Conservation (phyloP, 2,329 filamentous ascomycete genomes). For the Talaromyces sp. region DNA sequence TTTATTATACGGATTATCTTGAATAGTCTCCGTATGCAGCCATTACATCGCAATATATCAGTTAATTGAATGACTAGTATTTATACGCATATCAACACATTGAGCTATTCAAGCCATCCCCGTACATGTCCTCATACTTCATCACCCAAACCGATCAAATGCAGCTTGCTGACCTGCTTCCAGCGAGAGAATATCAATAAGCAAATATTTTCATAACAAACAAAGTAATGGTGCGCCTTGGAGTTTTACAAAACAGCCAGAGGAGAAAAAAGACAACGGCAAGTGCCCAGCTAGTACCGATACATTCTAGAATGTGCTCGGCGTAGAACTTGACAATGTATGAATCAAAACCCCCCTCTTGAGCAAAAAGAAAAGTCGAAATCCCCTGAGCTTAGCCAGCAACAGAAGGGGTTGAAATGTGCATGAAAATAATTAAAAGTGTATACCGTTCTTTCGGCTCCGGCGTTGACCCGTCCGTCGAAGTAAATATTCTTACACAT, state of each 20-base stretch:
- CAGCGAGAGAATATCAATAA: not conserved
- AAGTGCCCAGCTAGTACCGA: not conserved
- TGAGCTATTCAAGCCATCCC: not conserved
- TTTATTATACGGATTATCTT: too few species aligned
- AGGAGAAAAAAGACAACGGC: not conserved
- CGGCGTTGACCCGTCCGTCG: not conserved
- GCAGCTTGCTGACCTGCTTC: not conserved
- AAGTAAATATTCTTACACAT: constrained; percentile 6
- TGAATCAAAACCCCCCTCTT: not conserved
- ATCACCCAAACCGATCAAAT: not conserved
- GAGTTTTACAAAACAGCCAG: not conserved
- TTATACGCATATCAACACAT: not conserved
- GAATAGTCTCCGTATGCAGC: not conserved
- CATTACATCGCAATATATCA: not conserved
- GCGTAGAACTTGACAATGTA: not conserved
- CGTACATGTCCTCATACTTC: not conserved
- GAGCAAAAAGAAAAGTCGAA: not conserved
- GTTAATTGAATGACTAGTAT: not conserved
- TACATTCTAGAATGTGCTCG: not conserved
- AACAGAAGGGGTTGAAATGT: not conserved
- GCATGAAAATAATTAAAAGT: not conserved
- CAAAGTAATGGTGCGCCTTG: not conserved
- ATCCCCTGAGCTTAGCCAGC: not conserved
- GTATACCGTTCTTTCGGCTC: not conserved
- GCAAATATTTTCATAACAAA: not conserved